phyloP scores from a whole-genome alignment of 345 rosid genomes.

The Aurinia saxatilis region DNA sequence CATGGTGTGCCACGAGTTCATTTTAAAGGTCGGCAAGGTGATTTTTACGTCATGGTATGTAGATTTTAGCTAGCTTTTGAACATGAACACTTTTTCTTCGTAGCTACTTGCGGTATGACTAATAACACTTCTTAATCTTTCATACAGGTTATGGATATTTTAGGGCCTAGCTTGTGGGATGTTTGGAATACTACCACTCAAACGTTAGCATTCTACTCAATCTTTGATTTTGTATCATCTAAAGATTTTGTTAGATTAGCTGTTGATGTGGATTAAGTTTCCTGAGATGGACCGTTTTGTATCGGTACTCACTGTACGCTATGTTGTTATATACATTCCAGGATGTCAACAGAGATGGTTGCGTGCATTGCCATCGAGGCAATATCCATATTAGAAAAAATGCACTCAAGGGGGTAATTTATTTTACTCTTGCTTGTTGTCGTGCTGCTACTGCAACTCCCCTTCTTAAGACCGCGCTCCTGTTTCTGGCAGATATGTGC shows the following conservation, averaged over 20 bases:
- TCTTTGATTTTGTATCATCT: not conserved
- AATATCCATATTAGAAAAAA: constrained; percentile 81
- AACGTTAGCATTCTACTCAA: constrained; percentile 36
- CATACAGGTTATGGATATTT: constrained; percentile 83
- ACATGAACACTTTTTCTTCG: not conserved
- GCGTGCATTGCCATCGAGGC: constrained; percentile 93
- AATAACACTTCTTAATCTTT: not conserved
- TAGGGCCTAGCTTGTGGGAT: constrained; percentile 90
- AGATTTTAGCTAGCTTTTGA: not conserved
- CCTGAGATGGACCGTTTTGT: not conserved
- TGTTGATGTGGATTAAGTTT: not conserved
- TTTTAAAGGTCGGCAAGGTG: constrained; percentile 76
- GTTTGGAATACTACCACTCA: constrained; percentile 66
- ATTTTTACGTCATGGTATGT: constrained; percentile 80
- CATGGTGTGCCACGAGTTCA: constrained; percentile 90
- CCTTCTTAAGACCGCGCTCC: constrained; percentile 1
- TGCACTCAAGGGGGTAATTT: constrained; percentile 78
- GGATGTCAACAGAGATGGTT: constrained; percentile 83
- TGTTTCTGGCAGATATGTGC: constrained; percentile 63
- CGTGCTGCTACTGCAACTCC: not conserved
- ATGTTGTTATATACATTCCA: constrained; percentile 25
- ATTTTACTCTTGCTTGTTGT: constrained; percentile 12
- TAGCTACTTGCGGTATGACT: constrained; percentile 1
- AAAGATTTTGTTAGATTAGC: constrained; percentile 1
- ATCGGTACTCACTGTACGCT: not conserved